Percentiles rank a stretch among this genome's conserved stretches.
These are phyloP conservation scores for Starmerella tilneyi DNA, from an alignment of 805 yeast species.

Conservation along the genomic window DNA sequence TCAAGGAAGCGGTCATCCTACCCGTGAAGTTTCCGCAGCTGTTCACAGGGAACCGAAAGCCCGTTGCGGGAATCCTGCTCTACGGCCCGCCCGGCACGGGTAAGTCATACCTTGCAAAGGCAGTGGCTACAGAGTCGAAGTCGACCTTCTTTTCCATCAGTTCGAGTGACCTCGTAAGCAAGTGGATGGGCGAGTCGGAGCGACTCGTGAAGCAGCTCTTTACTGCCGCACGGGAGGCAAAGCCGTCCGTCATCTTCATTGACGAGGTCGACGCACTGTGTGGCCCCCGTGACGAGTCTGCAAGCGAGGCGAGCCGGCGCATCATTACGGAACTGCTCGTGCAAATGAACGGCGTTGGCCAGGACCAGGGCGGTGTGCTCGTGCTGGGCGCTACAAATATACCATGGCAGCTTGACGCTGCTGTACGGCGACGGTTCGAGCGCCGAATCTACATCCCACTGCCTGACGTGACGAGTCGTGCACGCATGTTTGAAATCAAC, in stretches of 20 bases:
- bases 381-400: conserved; percentile 96
- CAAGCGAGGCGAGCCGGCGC: conserved; percentile 90
- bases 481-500: conserved; percentile 87
- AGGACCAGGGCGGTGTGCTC: conserved; percentile 81
- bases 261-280: conserved; percentile 98
- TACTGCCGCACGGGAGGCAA: conserved; percentile 90
- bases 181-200: conserved; percentile 99
- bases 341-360: conserved; percentile 98
- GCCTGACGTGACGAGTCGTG: conserved; percentile 88
- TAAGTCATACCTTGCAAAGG: conserved; percentile 91
- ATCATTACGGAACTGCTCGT: conserved; percentile 92
- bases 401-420: conserved; percentile 98
- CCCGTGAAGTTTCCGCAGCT: conserved; percentile 95
- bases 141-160: conserved; percentile 93
- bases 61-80: conserved; percentile 77
- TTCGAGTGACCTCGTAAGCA: conserved; percentile 90
- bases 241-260: conserved; percentile 90
- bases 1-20: conserved; percentile 91
- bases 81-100: conserved; percentile 98
- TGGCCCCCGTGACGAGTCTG: conserved; percentile 97
- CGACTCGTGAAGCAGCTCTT: conserved; percentile 90
- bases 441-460: conserved; percentile 87
- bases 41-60: conserved; percentile 88
- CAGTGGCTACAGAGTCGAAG: conserved; percentile 97
- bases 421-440: conserved; percentile 92